Percentiles rank a stretch among this genome's conserved stretches.
Conservation (phyloP, 2,329 filamentous ascomycete genomes). For the Trichoderma cornu-damae region DNA sequence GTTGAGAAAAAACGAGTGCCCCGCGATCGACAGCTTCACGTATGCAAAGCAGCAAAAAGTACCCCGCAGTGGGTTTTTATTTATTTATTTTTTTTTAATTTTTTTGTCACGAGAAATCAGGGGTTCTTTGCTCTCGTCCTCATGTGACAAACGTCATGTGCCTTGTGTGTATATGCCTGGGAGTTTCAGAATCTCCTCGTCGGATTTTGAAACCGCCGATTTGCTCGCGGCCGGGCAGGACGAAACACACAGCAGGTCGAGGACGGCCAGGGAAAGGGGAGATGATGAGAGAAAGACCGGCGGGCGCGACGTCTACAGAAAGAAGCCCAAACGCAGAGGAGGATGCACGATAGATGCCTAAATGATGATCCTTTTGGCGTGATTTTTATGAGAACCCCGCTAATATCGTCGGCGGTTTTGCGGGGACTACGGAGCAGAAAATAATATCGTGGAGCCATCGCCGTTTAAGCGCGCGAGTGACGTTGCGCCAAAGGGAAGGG, state of each 20-base stretch:
- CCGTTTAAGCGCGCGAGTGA: constrained; percentile 17
- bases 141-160: no score
- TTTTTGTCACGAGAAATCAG: background rate
- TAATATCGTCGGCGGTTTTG: constrained; percentile 17
- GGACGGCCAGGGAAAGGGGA: no score
- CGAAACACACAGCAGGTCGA: background rate
- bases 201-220: background rate
- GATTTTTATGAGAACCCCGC: constrained; percentile 1
- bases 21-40: constrained; percentile 1
- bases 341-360: constrained; percentile 1
- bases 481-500: constrained; percentile 5
- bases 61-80: constrained; percentile 12
- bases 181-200: no score
- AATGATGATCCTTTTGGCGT: background rate
- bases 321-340: background rate
- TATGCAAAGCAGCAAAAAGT: background rate
- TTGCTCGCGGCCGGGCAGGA: background rate
- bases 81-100: no score
- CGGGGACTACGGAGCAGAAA: constrained; percentile 2
- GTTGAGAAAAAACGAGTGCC: background rate
- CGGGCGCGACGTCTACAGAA: background rate
- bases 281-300: background rate
- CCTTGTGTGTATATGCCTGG: background rate
- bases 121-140: background rate
- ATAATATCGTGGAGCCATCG: background rate